Conservation (phyloP, 148 eudicot genomes). For the Suaeda aralocaspica region DNA sequence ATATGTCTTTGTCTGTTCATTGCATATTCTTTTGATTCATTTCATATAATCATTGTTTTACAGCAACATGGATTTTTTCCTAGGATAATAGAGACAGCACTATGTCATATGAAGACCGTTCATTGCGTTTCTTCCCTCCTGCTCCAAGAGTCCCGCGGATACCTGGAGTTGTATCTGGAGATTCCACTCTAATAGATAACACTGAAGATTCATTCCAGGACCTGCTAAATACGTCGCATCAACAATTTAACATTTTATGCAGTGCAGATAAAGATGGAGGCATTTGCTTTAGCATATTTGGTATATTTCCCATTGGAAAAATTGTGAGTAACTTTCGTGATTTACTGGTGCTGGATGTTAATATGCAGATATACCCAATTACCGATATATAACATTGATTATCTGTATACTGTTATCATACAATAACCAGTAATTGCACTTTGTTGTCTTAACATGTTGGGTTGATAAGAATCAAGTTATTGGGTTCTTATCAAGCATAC, state of each 20-base stretch:
- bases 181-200: slow-evolving; percentile 70
- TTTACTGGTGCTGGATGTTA: background rate
- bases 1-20: background rate
- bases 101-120: slow-evolving; percentile 80
- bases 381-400: no score
- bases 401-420: background rate
- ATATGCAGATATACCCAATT: background rate
- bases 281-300: slow-evolving; percentile 90
- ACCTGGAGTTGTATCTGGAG: slow-evolving; percentile 83
- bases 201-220: slow-evolving; percentile 71
- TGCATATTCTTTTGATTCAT: background rate
- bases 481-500: background rate
- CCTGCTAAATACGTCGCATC: slow-evolving; percentile 68
- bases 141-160: slow-evolving; percentile 84
- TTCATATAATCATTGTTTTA: background rate
- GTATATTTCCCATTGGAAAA: slow-evolving; percentile 90
- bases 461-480: background rate
- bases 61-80: background rate
- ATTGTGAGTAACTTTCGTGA: slow-evolving; percentile 57
- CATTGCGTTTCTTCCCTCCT: slow-evolving; percentile 90
- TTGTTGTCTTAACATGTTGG: background rate
- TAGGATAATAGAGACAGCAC: slow-evolving; percentile 42
- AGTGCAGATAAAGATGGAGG: slow-evolving; percentile 87
- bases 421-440: background rate
- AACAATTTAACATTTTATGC: slow-evolving; percentile 76